A percentile compares a stretch with the other conserved stretches of the same genome.
These are phyloP conservation scores for Didymella arachidicola DNA, from an alignment of 2,329 filamentous ascomycete species.

Conservation along the genomic window DNA sequence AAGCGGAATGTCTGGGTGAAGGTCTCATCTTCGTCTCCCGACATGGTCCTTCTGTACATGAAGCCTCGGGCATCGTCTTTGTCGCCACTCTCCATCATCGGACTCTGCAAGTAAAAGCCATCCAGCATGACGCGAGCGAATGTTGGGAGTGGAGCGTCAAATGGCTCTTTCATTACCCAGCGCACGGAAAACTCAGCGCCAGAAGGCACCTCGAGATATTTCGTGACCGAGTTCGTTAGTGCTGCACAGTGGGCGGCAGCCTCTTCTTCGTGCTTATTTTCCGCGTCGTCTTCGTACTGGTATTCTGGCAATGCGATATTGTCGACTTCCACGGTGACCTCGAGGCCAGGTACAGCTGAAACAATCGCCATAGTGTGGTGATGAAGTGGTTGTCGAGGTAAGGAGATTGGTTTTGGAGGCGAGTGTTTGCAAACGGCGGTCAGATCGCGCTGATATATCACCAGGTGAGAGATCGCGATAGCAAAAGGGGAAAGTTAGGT, in stretches of 20 bases:
- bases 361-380: conserved; percentile 29
- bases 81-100: not conserved
- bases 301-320: conserved; percentile 35
- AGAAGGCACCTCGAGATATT: conserved; percentile 44
- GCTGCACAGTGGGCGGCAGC: too few relatives aligned
- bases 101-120: not conserved
- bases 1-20: conserved; percentile 30
- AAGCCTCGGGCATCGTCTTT: not conserved
- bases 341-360: conserved; percentile 18
- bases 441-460: not conserved
- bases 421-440: not conserved
- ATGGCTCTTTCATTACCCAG: conserved; percentile 12
- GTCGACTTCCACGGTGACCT: conserved; percentile 29
- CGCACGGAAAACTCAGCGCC: conserved; percentile 33
- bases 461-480: not conserved
- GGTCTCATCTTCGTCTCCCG: not conserved
- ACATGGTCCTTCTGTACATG: not conserved
- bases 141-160: conserved; percentile 18
- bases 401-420: too few relatives aligned
- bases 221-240: conserved; percentile 22
- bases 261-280: conserved; percentile 20
- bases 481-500: not conserved
- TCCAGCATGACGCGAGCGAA: not conserved
- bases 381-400: not conserved
- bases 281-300: conserved; percentile 31